Evolutionary conservation across 2,329 filamentous ascomycete species (phyloP).

Genomic region (Xenoacremonium recifei): DNA sequence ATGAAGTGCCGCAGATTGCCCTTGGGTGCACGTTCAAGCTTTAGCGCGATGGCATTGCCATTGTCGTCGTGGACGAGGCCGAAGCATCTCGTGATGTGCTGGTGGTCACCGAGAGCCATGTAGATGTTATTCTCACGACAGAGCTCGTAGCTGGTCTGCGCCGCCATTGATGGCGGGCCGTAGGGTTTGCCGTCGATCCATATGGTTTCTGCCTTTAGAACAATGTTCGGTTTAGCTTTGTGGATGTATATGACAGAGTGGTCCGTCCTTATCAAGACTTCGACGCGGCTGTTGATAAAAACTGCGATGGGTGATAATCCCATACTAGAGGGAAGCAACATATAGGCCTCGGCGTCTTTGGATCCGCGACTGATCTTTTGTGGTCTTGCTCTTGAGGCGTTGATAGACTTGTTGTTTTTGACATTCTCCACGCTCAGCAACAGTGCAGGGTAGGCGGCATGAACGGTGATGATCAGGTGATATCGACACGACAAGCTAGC

Average conservation of each 20-base stretch:
- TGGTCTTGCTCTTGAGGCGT: no score
- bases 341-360: no score
- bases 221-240: slow-evolving; percentile 5
- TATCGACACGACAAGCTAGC: no score
- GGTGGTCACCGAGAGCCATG: slow-evolving; percentile 2
- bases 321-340: slow-evolving; percentile 5
- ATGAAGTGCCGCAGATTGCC: slow-evolving; percentile 7
- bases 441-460: no score
- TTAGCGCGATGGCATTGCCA: slow-evolving; percentile 4
- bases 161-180: slow-evolving; percentile 3
- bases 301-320: slow-evolving; percentile 3
- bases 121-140: slow-evolving; percentile 7
- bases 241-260: slow-evolving; percentile 6
- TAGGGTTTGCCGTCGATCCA: slow-evolving; percentile 6
- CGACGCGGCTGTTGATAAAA: slow-evolving; percentile 6
- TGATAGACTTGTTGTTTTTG: no score
- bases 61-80: slow-evolving; percentile 3
- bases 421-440: no score
- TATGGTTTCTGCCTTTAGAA: slow-evolving; percentile 7
- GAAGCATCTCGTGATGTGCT: slow-evolving; percentile 4
- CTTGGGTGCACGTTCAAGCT: slow-evolving; percentile 3
- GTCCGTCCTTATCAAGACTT: slow-evolving; percentile 6
- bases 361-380: no score
- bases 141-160: slow-evolving; percentile 5
- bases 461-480: no score